phyloP scores from a whole-genome alignment of 2,329 filamentous ascomycete species.

The Didymella keratinophila region DNA sequence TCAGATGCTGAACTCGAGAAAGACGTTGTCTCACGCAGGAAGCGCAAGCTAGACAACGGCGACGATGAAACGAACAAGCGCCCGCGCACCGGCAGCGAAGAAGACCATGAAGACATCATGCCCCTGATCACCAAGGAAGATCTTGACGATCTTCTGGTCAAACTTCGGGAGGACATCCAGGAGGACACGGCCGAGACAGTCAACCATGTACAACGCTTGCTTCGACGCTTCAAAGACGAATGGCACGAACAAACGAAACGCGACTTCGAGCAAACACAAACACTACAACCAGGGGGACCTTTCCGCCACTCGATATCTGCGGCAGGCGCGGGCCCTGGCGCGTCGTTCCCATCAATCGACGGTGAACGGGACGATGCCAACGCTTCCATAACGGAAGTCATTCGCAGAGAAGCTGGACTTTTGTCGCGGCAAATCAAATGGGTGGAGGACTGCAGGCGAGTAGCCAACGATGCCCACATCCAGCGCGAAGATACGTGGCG shows the following conservation, averaged over 20 bases:
- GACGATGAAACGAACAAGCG: constrained; percentile 21
- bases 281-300: neutral
- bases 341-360: constrained; percentile 26
- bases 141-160: constrained; percentile 28
- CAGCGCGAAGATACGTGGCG: constrained; percentile 52
- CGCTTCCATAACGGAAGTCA: constrained; percentile 21
- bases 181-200: constrained; percentile 50
- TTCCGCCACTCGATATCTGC: constrained; percentile 1
- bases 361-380: constrained; percentile 17
- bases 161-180: constrained; percentile 36
- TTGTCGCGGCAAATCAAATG: constrained; percentile 48
- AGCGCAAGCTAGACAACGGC: constrained; percentile 25
- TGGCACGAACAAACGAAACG: constrained; percentile 30
- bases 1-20: constrained; percentile 31
- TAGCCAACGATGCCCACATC: constrained; percentile 45
- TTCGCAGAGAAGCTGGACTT: constrained; percentile 36
- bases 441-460: constrained; percentile 51
- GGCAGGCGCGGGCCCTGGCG: constrained; percentile 7
- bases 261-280: constrained; percentile 15
- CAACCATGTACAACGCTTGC: constrained; percentile 61
- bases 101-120: constrained; percentile 29
- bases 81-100: constrained; percentile 7
- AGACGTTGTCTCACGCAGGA: constrained; percentile 30
- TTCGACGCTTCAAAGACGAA: constrained; percentile 52
- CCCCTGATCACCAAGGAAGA: constrained; percentile 33